phyloP scores from a whole-genome alignment of 148 eudicot species.

The Bassia scoparia region DNA sequence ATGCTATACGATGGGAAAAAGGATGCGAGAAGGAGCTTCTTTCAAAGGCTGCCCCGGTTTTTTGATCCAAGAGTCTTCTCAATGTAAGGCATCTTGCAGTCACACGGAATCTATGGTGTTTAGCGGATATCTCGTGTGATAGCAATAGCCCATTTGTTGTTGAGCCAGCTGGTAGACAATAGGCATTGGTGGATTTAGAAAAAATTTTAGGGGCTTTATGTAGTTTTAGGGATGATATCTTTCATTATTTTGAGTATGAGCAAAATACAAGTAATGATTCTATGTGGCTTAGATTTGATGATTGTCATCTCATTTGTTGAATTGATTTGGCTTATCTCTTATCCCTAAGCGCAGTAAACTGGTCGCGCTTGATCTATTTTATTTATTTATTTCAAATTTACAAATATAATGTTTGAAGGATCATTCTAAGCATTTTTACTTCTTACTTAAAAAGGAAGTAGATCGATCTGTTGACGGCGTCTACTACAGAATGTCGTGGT shows the following conservation, averaged over 20 bases:
- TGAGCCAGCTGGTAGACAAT: too few relatives aligned
- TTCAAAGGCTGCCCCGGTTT: slow-evolving; percentile 71
- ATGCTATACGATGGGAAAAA: slow-evolving; percentile 67
- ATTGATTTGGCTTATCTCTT: not conserved
- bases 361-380: too few relatives aligned
- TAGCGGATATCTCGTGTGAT: not conserved
- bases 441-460: too few relatives aligned
- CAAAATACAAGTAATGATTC: not conserved
- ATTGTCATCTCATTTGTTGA: not conserved
- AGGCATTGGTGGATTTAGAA: not conserved
- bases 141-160: not conserved
- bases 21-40: slow-evolving; percentile 96
- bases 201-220: slow-evolving; percentile 6
- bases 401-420: not conserved
- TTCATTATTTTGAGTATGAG: not conserved
- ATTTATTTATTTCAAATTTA: too few relatives aligned
- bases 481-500: too few relatives aligned
- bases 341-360: not conserved
- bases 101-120: slow-evolving; percentile 7
- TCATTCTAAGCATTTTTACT: too few relatives aligned
- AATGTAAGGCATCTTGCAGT: slow-evolving; percentile 9
- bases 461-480: too few relatives aligned
- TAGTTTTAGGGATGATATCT: slow-evolving; percentile 14
- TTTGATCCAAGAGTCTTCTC: slow-evolving; percentile 48
- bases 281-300: not conserved